A percentile compares a stretch with the other conserved stretches of the same genome.
Evolutionary conservation across 805 yeast genomes (phyloP).

Genomic region (Nakazawaea ernobii): DNA sequence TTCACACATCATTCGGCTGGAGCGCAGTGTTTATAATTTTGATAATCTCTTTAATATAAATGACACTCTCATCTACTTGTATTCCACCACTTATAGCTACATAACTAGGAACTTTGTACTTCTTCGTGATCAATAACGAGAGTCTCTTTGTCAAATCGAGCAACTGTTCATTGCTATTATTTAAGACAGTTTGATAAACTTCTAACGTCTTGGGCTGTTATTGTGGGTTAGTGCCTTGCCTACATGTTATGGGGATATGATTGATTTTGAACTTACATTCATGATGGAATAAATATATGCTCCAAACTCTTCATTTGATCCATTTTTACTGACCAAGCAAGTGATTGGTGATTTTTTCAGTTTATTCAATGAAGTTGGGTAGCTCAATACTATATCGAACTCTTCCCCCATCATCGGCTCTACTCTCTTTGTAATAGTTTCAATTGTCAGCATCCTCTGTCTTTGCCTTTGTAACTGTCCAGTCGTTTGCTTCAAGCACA

Average conservation of each 20-base stretch:
- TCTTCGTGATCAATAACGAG: constrained; percentile 34
- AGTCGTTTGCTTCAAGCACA: constrained; percentile 5
- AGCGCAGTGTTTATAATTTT: constrained; percentile 20
- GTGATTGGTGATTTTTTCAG: constrained; percentile 28
- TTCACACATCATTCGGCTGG: no score
- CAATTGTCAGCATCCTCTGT: background rate
- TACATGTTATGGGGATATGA: background rate
- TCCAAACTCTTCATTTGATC: constrained; percentile 29
- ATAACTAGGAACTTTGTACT: constrained; percentile 36
- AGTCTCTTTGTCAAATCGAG: constrained; percentile 39
- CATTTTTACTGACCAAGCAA: constrained; percentile 27
- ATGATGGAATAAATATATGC: constrained; percentile 38
- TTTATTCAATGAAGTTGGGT: constrained; percentile 12
- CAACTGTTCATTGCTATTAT: constrained; percentile 32
- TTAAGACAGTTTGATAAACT: constrained; percentile 37
- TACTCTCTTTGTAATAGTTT: constrained; percentile 16
- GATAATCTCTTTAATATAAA: constrained; percentile 22
- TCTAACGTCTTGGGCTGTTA: constrained; percentile 14
- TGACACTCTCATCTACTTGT: constrained; percentile 26
- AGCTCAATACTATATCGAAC: constrained; percentile 17
- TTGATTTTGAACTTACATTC: constrained; percentile 19
- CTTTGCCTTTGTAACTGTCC: constrained; percentile 1
- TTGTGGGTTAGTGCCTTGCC: background rate
- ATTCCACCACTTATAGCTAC: constrained; percentile 38
- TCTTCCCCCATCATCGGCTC: constrained; percentile 21